phyloP scores from a whole-genome alignment of 1,139 yeast genomes.

The Suzukiozyma palmioleophila region DNA sequence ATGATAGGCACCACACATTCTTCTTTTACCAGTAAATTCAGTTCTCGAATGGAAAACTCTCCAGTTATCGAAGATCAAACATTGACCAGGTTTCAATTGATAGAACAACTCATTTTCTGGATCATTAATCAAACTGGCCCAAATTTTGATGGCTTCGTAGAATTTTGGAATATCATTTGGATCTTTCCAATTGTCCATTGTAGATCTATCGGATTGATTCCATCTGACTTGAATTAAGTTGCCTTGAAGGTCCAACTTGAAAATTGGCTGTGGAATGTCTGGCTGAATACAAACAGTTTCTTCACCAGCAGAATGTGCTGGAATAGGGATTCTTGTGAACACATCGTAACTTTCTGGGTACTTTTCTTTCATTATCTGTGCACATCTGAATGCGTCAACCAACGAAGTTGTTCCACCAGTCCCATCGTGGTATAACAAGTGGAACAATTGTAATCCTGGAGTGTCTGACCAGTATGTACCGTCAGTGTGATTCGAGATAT shows the following conservation, averaged over 20 bases:
- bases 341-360: constrained; percentile 55
- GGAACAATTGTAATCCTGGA: constrained; percentile 73
- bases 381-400: constrained; percentile 67
- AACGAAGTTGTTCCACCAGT: constrained; percentile 71
- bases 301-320: constrained; percentile 81
- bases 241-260: constrained; percentile 51
- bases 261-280: constrained; percentile 55
- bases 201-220: constrained; percentile 72
- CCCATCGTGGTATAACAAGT: constrained; percentile 62
- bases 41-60: constrained; percentile 70
- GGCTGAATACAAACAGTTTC: constrained; percentile 64
- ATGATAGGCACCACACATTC: constrained; percentile 76
- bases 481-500: constrained; percentile 66
- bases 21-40: constrained; percentile 63
- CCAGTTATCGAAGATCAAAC: constrained; percentile 74
- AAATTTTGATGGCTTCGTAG: constrained; percentile 55
- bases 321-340: constrained; percentile 49
- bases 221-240: constrained; percentile 64
- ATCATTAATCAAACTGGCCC: constrained; percentile 53
- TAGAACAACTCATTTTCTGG: constrained; percentile 51
- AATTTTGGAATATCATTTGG: constrained; percentile 54
- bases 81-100: constrained; percentile 64
- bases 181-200: constrained; percentile 55
- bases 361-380: constrained; percentile 41
- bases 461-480: constrained; percentile 80